These are phyloP conservation scores for Sphagnum tenellum DNA, from an alignment of 225 moss, liverwort and hornwort species.

Conservation along the genomic window DNA sequence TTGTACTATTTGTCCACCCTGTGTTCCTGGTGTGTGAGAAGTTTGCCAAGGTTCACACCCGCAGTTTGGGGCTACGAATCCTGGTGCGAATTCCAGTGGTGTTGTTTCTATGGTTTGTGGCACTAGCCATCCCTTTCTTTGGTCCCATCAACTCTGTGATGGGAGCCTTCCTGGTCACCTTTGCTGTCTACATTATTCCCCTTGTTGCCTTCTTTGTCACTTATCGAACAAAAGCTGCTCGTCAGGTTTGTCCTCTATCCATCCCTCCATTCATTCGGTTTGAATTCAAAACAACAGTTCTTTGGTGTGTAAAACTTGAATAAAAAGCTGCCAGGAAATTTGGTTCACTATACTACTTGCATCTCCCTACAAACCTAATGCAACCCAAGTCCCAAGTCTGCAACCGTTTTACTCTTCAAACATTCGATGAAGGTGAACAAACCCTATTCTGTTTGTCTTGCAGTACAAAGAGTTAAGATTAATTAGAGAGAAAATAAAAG, in stretches of 20 bases:
- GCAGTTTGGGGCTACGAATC: slow-evolving; percentile 8
- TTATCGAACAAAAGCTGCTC: slow-evolving; percentile 36
- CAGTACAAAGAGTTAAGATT: too few relatives aligned
- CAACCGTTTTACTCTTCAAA: too few relatives aligned
- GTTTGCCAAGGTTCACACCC: slow-evolving; percentile 27
- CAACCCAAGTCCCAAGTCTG: too few relatives aligned
- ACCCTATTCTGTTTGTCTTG: too few relatives aligned
- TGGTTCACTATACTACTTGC: too few relatives aligned
- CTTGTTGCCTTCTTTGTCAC: slow-evolving; percentile 26
- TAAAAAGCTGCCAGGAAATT: too few relatives aligned
- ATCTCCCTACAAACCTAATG: too few relatives aligned
- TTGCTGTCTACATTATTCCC: slow-evolving; percentile 42
- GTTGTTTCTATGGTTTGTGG: slow-evolving; percentile 29
- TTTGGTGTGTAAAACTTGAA: too few relatives aligned
- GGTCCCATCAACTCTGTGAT: slow-evolving; percentile 60
- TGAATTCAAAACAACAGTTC: background rate
- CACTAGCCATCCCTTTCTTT: slow-evolving; percentile 50
- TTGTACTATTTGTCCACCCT: slow-evolving; percentile 40
- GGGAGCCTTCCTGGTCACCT: slow-evolving; percentile 36
- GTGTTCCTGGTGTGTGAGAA: slow-evolving; percentile 52
- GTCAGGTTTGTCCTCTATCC: slow-evolving; percentile 24
- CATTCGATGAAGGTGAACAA: too few relatives aligned
- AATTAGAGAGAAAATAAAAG: too few relatives aligned
- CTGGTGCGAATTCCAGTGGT: slow-evolving; percentile 39
- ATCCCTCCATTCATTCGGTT: background rate